These are phyloP conservation scores for Kodamaea sp. DNA, from an alignment of 1,139 yeast genomes.

Conservation along the genomic window DNA sequence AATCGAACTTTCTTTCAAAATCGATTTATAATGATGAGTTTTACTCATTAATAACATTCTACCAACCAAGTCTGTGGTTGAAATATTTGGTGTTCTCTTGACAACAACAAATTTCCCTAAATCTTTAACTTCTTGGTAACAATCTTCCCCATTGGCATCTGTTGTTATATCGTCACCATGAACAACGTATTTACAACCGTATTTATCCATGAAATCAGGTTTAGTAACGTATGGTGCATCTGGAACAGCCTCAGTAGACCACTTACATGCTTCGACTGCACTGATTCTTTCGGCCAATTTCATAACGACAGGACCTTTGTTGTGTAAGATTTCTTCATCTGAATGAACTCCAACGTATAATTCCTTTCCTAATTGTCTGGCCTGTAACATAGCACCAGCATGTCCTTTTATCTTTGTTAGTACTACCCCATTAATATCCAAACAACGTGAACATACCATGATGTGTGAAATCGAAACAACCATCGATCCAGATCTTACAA, in stretches of 20 bases:
- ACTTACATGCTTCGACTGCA: slow-evolving; percentile 87
- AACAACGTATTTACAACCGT: slow-evolving; percentile 81
- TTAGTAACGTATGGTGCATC: slow-evolving; percentile 96
- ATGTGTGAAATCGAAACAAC: slow-evolving; percentile 96
- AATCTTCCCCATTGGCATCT: slow-evolving; percentile 91
- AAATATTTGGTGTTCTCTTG: slow-evolving; percentile 87
- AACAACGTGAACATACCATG: slow-evolving; percentile 61
- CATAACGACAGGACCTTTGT: slow-evolving; percentile 97
- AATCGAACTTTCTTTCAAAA: slow-evolving; percentile 20
- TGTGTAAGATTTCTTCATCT: slow-evolving; percentile 75
- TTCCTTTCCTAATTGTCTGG: slow-evolving; percentile 72
- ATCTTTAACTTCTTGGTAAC: slow-evolving; percentile 80
- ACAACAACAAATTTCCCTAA: slow-evolving; percentile 85
- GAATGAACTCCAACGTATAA: slow-evolving; percentile 86
- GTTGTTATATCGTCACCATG: slow-evolving; percentile 98
- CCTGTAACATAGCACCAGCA: slow-evolving; percentile 94
- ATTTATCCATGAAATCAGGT: slow-evolving; percentile 70
- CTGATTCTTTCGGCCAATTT: slow-evolving; percentile 67
- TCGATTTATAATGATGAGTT: slow-evolving; percentile 50
- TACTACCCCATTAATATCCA: neutral
- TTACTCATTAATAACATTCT: slow-evolving; percentile 68
- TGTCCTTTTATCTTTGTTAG: slow-evolving; percentile 53
- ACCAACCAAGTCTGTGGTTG: slow-evolving; percentile 94
- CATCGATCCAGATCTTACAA: slow-evolving; percentile 82
- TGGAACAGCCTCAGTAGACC: slow-evolving; percentile 73